Conservation (phyloP, 23 red algal species). For the Gracilaria gracilis region DNA sequence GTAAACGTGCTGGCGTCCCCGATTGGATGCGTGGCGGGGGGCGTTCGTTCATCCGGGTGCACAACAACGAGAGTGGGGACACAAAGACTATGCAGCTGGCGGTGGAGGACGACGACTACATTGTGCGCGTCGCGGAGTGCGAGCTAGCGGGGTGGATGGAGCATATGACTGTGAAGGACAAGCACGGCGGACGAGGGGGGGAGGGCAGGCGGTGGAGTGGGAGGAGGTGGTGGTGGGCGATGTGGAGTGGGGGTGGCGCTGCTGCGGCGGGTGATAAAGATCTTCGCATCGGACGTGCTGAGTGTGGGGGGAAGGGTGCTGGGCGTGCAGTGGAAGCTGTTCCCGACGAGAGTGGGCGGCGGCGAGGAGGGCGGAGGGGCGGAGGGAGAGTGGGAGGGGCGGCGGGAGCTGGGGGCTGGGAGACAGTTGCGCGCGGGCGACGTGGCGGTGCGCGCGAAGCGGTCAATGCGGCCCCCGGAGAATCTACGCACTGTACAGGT, state of each 20-base stretch:
- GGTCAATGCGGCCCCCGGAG: no score
- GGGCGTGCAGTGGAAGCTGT: no score
- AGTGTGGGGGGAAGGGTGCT: no score
- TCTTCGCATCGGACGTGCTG: background rate
- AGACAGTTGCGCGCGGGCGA: no score
- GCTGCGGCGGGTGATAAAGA: background rate
- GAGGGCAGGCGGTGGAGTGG: background rate
- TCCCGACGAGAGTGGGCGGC: no score
- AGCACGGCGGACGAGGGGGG: background rate
- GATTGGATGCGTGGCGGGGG: constrained; percentile 35
- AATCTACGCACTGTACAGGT: no score
- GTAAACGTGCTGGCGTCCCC: constrained; percentile 45
- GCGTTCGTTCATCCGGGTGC: constrained; percentile 37
- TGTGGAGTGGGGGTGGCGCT: background rate
- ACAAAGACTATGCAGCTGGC: constrained; percentile 9
- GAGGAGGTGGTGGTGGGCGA: background rate
- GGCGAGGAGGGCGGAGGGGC: no score
- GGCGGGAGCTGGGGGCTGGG: no score
- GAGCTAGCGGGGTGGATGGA: constrained; percentile 23
- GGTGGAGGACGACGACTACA: constrained; percentile 51
- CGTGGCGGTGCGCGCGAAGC: no score
- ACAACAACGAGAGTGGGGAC: no score
- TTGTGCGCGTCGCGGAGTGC: constrained; percentile 45
- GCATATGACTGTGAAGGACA: constrained; percentile 48
- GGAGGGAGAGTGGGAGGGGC: no score